Base-by-base conservation (phyloP, 2,329 filamentous ascomycete genomes). In the Aspergillus sergii region DNA sequence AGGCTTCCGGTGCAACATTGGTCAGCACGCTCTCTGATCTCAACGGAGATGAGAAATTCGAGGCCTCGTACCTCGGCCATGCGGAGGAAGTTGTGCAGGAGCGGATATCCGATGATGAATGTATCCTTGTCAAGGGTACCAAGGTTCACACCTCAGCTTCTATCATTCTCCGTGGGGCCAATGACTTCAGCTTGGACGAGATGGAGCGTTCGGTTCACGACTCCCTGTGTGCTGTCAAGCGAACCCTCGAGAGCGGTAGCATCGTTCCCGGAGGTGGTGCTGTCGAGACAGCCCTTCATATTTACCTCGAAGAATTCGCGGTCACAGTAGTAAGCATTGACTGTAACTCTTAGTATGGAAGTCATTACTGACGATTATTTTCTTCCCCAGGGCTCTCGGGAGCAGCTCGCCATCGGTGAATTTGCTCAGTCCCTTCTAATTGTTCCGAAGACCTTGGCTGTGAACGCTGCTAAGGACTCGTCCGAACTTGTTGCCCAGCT, bases 181-280 rank as follows among this genome's bases (percentile, higher is more conserved):
- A 99, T 81, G 95, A 99, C 80, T 98, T 91, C 82, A 92, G 93
- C 65, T 88, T 99, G 34, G 95, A 99, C 75, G 95, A 99, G 85
- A 99, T 98, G 94, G 95, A 99, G 85, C 91, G 95, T 68, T 98
- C 95, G 1, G 89, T 99, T 21, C 95, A 99, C 82, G 95, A 99
- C 81, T 96, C 94, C 16, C 86, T 99, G 54, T 97, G 92, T 70
- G 95, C 95, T 54, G 94, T 99, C 68, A 99, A 99, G 89, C 89
- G 95, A 71, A 97, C 95, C 3, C 85, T 99, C 9, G 95, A 99
- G 83, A 97, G 93, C 75, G 95, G 95, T 73, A 94, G 92, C 81
- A 96, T 99, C 69, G 95, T 99, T 45, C 95, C 95, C 19, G 95
- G 95, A 69, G 95, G 95, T 69, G 95, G 94, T 76, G 95, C 95